phyloP scores from a whole-genome alignment of 2,329 filamentous ascomycete genomes.

The Aspergillus floridensis region DNA sequence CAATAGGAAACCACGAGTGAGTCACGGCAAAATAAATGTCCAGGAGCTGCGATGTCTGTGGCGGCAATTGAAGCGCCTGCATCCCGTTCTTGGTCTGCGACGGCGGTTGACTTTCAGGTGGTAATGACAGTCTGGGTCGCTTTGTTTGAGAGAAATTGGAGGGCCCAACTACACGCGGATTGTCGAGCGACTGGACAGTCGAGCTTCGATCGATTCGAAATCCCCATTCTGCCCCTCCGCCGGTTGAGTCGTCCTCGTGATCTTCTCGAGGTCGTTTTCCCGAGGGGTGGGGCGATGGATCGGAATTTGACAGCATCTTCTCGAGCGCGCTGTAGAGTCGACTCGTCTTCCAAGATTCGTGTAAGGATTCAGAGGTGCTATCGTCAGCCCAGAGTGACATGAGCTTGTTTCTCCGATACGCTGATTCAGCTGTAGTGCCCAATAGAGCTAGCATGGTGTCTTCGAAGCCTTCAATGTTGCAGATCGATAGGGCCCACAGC shows the following conservation, averaged over 20 bases:
- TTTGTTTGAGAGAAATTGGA: constrained; percentile 25
- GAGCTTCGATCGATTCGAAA: constrained; percentile 31
- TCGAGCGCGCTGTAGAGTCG: constrained; percentile 40
- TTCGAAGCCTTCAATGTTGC: constrained; percentile 46
- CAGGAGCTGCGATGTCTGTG: constrained; percentile 52
- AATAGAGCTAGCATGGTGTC: constrained; percentile 41
- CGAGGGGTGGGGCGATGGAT: constrained; percentile 20
- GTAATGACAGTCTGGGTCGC: constrained; percentile 26
- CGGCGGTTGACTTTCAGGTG: constrained; percentile 12
- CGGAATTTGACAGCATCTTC: constrained; percentile 39
- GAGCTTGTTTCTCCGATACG: constrained; percentile 32
- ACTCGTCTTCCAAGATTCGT: constrained; percentile 46
- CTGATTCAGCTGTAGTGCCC: constrained; percentile 34
- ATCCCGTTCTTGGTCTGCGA: constrained; percentile 7
- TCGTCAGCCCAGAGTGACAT: constrained; percentile 43
- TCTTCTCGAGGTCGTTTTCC: constrained; percentile 38
- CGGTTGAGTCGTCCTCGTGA: constrained; percentile 21
- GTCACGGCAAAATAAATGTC: constrained; percentile 59
- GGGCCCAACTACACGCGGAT: constrained; percentile 32
- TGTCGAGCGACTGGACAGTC: constrained; percentile 27
- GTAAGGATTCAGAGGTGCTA: constrained; percentile 41
- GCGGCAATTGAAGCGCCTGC: constrained; percentile 42
- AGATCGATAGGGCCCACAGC: constrained; percentile 45
- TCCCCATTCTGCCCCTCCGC: constrained; percentile 27
- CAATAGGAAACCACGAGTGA: constrained; percentile 60